Evolutionary conservation across 345 rosid genomes (phyloP).

Genomic region (Pseudoturritis turrita): DNA sequence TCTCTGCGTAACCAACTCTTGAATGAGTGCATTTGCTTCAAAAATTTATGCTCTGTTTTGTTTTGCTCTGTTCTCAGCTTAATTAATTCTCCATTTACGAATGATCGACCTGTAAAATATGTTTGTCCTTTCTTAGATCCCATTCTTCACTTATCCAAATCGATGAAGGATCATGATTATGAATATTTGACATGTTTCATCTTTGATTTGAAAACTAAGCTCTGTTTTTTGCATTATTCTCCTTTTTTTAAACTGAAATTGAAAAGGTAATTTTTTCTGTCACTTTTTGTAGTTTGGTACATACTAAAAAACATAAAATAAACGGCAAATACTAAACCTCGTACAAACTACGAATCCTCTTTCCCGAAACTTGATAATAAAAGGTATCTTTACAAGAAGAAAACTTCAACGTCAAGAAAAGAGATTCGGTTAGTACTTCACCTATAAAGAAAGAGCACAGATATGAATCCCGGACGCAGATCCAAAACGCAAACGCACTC

Average conservation of each 20-base stretch:
- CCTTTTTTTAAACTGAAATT: not conserved
- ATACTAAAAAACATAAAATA: not conserved
- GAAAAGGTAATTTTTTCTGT: not conserved
- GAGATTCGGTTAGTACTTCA: constrained; percentile 2
- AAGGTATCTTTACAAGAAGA: constrained; percentile 16
- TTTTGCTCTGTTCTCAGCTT: not conserved
- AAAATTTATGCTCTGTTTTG: not conserved
- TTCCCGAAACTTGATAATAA: not conserved
- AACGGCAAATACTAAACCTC: constrained; percentile 9
- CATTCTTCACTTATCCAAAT: not conserved
- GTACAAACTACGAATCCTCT: constrained; percentile 7
- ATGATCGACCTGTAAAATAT: not conserved
- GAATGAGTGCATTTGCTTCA: not conserved
- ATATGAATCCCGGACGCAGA: constrained; percentile 5
- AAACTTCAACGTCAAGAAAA: constrained; percentile 10
- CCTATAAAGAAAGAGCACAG: not conserved
- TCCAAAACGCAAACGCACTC: constrained; percentile 17
- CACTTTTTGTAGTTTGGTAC: not conserved
- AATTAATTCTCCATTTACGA: not conserved
- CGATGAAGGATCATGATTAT: not conserved
- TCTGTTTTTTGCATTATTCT: not conserved
- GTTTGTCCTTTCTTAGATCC: not conserved
- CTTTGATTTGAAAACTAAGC: not conserved
- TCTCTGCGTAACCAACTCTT: not conserved
- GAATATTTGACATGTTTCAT: not conserved